A percentile compares a stretch with the other conserved stretches of the same genome.
These are phyloP conservation scores for Rubia balearica DNA, from an alignment of 305 asterid genomes.

Conservation along the genomic window DNA sequence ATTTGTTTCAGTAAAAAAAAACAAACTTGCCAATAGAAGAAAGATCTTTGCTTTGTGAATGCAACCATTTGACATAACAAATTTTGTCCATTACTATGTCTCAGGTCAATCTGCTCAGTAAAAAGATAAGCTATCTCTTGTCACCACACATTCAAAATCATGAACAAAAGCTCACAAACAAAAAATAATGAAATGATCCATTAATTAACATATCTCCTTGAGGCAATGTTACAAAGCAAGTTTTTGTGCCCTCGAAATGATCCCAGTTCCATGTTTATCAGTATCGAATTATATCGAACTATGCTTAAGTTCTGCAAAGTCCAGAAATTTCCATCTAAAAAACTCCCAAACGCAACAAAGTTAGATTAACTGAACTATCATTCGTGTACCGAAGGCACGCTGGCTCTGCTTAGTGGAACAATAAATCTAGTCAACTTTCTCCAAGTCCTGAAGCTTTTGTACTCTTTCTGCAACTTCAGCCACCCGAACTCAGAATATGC, in stretches of 20 bases:
- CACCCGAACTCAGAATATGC: constrained; percentile 13
- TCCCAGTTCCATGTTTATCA: constrained; percentile 75
- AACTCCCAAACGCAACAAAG: background rate
- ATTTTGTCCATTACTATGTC: constrained; percentile 97
- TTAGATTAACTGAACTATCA: background rate
- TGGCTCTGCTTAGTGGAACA: constrained; percentile 71
- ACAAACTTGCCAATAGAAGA: constrained; percentile 81
- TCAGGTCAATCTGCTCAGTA: constrained; percentile 74
- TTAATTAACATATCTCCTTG: constrained; percentile 68
- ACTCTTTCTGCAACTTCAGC: constrained; percentile 86
- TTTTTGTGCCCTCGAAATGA: constrained; percentile 85
- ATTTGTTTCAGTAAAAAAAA: constrained; percentile 6
- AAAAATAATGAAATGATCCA: background rate
- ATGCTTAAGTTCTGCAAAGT: constrained; percentile 84
- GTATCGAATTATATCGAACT: constrained; percentile 82
- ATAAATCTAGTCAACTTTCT: constrained; percentile 82
- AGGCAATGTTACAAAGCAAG: constrained; percentile 98
- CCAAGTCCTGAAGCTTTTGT: constrained; percentile 75
- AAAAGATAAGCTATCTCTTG: background rate
- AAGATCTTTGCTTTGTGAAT: constrained; percentile 91
- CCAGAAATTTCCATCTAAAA: constrained; percentile 65
- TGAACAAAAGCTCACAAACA: background rate
- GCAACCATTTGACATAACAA: constrained; percentile 75
- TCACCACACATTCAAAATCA: constrained; percentile 9
- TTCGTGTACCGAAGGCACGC: too few relatives aligned